Evolutionary conservation across 495 filamentous ascomycete genomes (phyloP), one percentile per base, ranked within the genome.

Genomic region (Podospora appendiculata): DNA sequence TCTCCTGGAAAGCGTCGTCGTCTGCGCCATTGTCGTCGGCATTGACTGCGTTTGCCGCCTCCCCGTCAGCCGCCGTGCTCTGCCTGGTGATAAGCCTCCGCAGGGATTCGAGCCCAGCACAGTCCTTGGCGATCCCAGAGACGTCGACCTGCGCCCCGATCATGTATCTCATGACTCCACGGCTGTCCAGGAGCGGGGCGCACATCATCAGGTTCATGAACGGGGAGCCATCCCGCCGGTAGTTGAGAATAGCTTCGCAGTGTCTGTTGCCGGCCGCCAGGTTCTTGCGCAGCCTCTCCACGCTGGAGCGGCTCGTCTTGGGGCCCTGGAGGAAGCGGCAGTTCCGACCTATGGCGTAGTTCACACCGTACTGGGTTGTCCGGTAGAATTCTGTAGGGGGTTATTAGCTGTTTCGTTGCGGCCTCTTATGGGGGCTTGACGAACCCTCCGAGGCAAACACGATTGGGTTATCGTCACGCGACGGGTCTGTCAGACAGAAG

Each of bases 401-500:
- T 9, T 34, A 14, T 49, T 45, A 56, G 48, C 36, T 41, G 4
- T 13, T 13, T 4, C 11, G 10, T 44, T 12, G 25, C 25, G 25
- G 25, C 11, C 47, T 40, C 16, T 6, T 8, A 34, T 17, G 43
- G 34, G 57, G 52, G 17, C 11, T 52, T 40, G 35, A 7, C 70
- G 33, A 70, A 87, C 85, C 85, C 74, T 88, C 80, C 6, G 85
- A 88, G 25, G 85, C 83, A 67, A 90, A 89, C 4, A 90, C 78
- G 51, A 92, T 84, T 1, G 86, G 87, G 65, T 89, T 88, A 58
- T 86, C 87, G 6, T 77, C 72, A 53, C 84, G 70, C 18, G 82
- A 82, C 8, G 87, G 86, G 67, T 91, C 87, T 7, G 85, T 86
- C 54, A 90, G 66, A 61, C 86, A 89, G 57, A 89, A 90, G 0